Percentiles rank a stretch among this genome's conserved stretches.
Evolutionary conservation across 306 rosid genomes (phyloP).

Genomic region (Glycyrrhiza uralensis): DNA sequence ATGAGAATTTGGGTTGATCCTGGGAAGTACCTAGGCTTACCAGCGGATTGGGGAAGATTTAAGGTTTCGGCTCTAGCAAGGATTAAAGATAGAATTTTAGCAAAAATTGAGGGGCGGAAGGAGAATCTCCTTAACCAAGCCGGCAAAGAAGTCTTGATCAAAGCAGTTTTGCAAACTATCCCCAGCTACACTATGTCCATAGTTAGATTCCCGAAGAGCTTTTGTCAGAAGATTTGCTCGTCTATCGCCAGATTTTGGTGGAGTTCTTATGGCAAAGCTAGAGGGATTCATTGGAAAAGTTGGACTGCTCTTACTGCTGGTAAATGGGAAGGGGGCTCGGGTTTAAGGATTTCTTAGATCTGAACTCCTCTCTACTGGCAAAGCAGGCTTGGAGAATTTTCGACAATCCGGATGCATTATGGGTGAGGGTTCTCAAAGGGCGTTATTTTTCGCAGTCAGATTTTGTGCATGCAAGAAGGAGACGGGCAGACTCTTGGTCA

Average conservation of each 20-base stretch:
- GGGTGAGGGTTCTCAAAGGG: too few species aligned
- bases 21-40: background rate
- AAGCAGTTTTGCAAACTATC: background rate
- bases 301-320: background rate
- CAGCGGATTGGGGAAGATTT: background rate
- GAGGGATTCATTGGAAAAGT: background rate
- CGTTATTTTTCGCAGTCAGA: too few species aligned
- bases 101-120: background rate
- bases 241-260: background rate
- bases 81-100: background rate
- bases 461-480: too few species aligned
- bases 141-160: background rate
- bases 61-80: background rate
- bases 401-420: too few species aligned
- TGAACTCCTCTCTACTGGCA: background rate
- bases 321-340: background rate
- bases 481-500: too few species aligned
- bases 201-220: background rate
- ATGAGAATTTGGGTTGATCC: background rate
- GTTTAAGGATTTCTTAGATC: background rate
- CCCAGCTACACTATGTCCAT: background rate
- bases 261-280: background rate
- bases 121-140: background rate
- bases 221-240: background rate
- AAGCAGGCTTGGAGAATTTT: background rate